A percentile compares a stretch with the other conserved stretches of the same genome.
Conservation (phyloP, 441 rosid species). For the Euphorbia schlechtendalii region DNA sequence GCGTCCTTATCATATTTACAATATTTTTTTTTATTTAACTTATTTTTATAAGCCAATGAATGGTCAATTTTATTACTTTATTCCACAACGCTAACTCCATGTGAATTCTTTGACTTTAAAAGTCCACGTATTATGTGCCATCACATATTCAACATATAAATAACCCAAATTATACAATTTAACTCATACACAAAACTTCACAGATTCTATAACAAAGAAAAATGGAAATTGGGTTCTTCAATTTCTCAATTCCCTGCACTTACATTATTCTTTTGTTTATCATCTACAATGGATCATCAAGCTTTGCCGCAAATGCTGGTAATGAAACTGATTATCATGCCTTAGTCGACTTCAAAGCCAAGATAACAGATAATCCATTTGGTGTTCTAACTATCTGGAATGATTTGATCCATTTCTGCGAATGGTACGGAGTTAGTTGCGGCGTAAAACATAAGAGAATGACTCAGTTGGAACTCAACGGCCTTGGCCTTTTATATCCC, state of each 20-base stretch:
- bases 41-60: too few species aligned
- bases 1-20: too few species aligned
- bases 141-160: not conserved
- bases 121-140: too few species aligned
- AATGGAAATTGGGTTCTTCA: not conserved
- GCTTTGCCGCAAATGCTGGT: not conserved
- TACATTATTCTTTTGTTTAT: not conserved
- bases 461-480: not conserved
- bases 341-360: slow-evolving; percentile 1
- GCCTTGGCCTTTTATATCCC: not conserved
- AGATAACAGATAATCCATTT: slow-evolving; percentile 1
- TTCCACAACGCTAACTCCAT: too few species aligned
- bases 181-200: not conserved
- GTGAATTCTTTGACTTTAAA: not conserved
- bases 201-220: not conserved
- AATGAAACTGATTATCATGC: slow-evolving; percentile 1
- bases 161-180: not conserved
- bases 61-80: too few species aligned
- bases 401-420: slow-evolving; percentile 4
- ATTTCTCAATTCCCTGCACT: not conserved
- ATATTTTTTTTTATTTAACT: too few species aligned
- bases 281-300: too few species aligned
- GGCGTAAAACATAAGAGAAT: not conserved
- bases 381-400: slow-evolving; percentile 5
- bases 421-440: slow-evolving; percentile 6